These are phyloP conservation scores for Backusella mclennaniae DNA, from an alignment of 192 early-diverging fungal species.

Conservation along the genomic window DNA sequence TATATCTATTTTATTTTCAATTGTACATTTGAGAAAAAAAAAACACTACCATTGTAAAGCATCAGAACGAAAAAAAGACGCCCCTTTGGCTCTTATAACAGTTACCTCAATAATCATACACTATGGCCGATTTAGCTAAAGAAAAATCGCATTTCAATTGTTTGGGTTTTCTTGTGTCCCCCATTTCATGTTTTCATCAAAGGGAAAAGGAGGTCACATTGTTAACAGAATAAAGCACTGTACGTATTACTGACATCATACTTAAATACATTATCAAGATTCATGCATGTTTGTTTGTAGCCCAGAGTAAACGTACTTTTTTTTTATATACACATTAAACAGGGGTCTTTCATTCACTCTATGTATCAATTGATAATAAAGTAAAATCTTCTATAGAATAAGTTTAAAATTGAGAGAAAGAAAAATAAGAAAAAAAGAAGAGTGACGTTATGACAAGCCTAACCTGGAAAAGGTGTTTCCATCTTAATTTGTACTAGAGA, in stretches of 20 bases:
- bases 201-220: not conserved
- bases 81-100: not conserved
- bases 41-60: not conserved
- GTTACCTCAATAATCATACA: not conserved
- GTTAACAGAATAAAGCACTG: not conserved
- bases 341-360: not conserved
- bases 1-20: not conserved
- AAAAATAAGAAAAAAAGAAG: not conserved
- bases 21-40: not conserved
- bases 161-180: not conserved
- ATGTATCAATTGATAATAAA: too few species aligned
- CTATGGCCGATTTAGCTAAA: not conserved
- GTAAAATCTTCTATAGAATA: too few species aligned
- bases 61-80: not conserved
- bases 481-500: not conserved
- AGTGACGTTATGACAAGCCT: not conserved
- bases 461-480: not conserved
- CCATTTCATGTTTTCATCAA: not conserved
- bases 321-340: not conserved
- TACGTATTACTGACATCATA: constrained; percentile 5
- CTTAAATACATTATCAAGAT: not conserved
- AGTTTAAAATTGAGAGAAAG: not conserved
- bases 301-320: not conserved
- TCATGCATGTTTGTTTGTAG: not conserved
- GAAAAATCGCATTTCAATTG: not conserved